Base-by-base conservation (phyloP, 192 early-diverging fungal species). In the Funneliformis mosseae region DNA sequence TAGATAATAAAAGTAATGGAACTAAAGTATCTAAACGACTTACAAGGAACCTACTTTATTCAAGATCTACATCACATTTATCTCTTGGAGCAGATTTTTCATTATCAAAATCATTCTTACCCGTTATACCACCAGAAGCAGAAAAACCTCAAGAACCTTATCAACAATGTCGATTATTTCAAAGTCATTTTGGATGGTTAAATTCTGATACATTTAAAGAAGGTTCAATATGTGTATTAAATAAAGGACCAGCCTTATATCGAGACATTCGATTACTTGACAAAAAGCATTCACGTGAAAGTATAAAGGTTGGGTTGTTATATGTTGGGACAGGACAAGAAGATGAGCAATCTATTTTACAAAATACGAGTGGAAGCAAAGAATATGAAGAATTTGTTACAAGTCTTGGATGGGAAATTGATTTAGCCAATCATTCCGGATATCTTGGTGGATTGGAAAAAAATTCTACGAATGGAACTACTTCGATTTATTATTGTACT, bases 281-380 rank as follows among this genome's bases (percentile, higher is more conserved):
- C 82, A 89, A 91, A 61, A 95, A 95, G 79, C 90, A 90, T 81
- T 91, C 93, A 18, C 90, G 93, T 11, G 97, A 98, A 83, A 93
- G 92, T 0, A 89, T 97, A 80, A 98, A 99, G 76, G 83, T 98
- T 63, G 98, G 94, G 2, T 70, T 99, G 3, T 72, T 99, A 7
- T 99, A 99, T 88, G 96, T 99, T 38, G 96, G 90, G 0, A 87
- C 89, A 16, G 96, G 94, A 2, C 97, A 98, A 84, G 96, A 97
- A 83, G 94, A 95, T 67, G 98, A 98, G 74, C 83, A 89, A 4
- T 88, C 89, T 75, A 96, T 99, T 27, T 84, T 99, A 48, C 89
- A 89, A 69, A 99, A 99, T 81, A 82, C 82, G 6, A 45, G 71
- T 33, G 93, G 91, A 3, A 98, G 96, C 73, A 33, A 74, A 8